These are phyloP conservation scores for Dinochytrium kinnereticum DNA, from an alignment of 371 early-diverging fungal species.

Conservation along the genomic window DNA sequence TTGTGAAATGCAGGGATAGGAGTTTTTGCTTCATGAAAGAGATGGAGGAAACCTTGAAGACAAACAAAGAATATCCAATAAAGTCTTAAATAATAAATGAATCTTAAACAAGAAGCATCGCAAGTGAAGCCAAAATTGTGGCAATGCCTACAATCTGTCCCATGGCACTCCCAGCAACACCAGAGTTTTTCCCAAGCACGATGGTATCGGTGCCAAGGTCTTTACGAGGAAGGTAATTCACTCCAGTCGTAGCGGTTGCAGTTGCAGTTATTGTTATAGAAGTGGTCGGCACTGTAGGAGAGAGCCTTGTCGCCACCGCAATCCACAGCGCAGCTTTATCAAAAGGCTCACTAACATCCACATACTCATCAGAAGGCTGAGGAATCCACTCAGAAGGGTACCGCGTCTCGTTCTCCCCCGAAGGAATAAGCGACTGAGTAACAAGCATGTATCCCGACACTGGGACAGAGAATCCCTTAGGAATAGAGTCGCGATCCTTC, in stretches of 20 bases:
- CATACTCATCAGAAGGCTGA: background rate
- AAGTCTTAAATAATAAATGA: too few relatives aligned
- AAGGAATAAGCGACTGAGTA: background rate
- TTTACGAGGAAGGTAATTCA: background rate
- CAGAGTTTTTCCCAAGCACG: background rate
- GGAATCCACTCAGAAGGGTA: constrained; percentile 20
- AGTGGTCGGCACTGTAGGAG: background rate
- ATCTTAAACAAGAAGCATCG: too few relatives aligned
- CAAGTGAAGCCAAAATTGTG: too few relatives aligned
- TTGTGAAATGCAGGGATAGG: too few relatives aligned
- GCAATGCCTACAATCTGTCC: background rate
- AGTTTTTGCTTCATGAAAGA: too few relatives aligned
- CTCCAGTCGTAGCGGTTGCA: background rate
- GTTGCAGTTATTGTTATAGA: background rate
- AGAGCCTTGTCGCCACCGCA: constrained; percentile 12
- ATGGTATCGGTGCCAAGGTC: background rate
- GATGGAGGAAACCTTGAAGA: too few relatives aligned
- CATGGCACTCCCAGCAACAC: background rate
- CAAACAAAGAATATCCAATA: too few relatives aligned
- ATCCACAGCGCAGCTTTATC: constrained; percentile 6
- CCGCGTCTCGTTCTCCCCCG: background rate
- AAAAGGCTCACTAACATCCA: background rate
- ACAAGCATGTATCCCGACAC: background rate
- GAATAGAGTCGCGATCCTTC: background rate
- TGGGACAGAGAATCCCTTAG: background rate